Evolutionary conservation across 2,329 filamentous ascomycete species (phyloP), one percentile per base, ranked within the genome.

Genomic region (Grosmannia clavigera): DNA sequence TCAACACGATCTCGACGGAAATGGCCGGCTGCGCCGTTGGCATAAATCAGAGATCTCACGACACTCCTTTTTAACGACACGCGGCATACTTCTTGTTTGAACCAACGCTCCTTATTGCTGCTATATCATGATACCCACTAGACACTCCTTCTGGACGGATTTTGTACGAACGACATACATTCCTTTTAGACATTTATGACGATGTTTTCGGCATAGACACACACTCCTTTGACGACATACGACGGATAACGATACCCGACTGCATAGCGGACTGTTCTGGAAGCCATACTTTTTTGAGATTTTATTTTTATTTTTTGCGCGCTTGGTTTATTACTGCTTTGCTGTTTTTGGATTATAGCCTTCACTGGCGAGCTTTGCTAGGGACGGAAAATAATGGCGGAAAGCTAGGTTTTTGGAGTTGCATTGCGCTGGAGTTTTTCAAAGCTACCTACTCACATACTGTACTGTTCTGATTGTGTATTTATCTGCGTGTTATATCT

Each of bases 241-340:
- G 66, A 70, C 69, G 60, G 70, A 71, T 69, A 67, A 74, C 70
- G 70, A 74, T 75, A 73, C 74, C 74, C 75, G 75, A 76, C 72
- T 79, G 78, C 78, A 81, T 80, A 79, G 78, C 78, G 77, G 22
- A 58, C 51, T 61, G 60, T 33, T 58, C 57, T 58, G 55, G 50
- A 35, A 76, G 75, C 78, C 38, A 74, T 75, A 75, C 66, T 67
- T 29, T 46, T 38, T 55, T 43, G 55, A 29, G 64, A 29, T 50
- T 58, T 65, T 22, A 27, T 50, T 58, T 65, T 67, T 29, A 38
- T 38, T 55, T 43, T 33, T 50, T 58, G 64, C 61, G 59, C 10
- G 16, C 19, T 50, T 59, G 16, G 53, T 58, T 55, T 61, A 57
- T 64, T 25, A 40, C 35, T 40, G 22, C 22, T 55, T 43, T 57